Base-by-base conservation (phyloP, 2,329 filamentous ascomycete species). In the Xylariales sp. region DNA sequence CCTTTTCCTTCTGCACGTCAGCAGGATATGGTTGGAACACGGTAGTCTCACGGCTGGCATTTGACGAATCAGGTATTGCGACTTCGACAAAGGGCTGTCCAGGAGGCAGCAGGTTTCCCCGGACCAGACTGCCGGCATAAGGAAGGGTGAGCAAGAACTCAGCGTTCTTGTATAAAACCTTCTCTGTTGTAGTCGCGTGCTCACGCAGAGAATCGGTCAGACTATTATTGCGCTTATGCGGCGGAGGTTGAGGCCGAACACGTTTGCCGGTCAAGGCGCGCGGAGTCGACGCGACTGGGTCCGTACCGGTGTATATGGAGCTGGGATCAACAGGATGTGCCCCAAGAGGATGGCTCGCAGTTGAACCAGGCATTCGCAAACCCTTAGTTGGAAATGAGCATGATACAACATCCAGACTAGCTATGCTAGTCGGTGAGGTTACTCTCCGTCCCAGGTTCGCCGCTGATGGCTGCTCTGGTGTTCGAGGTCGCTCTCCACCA, bases 201-300 rank as follows among this genome's bases (percentile, higher is more conserved):
- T 93, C 86, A 51, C 88, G 73, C 38, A 91, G 62, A 1, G 90
- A 91, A 63, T 96, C 88, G 0, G 86, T 87, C 53, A 93, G 84
- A 59, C 90, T 96, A 37, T 84, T 88, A 56, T 87, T 95, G 16
- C 89, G 82, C 61, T 88, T 90, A 63, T 95, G 89, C 3, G 76
- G 73, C n/a, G 28, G 38, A 8, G 65, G 62, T 29, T 69, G 65
- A 15, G 79, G 73, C 12, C 79, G 74, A 6, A 77, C 69, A 12
- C 76, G 71, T 56, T 82, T 83, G 42, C 76, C 77, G 9, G 71
- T 68, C 3, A 82, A 61, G 2, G 76, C 65, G 42, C 73, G 74
- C 4, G 80, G 79, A 3, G 78, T 81, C 8, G 70, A 70, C 4
- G 80, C 79, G 33, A 82, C 65, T 4, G 71, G 72, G 7, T 71